Percentiles rank a stretch among this genome's conserved stretches.
These are phyloP conservation scores for Leptographium wingfieldii DNA, from an alignment of 2,329 filamentous ascomycete genomes.

Conservation along the genomic window DNA sequence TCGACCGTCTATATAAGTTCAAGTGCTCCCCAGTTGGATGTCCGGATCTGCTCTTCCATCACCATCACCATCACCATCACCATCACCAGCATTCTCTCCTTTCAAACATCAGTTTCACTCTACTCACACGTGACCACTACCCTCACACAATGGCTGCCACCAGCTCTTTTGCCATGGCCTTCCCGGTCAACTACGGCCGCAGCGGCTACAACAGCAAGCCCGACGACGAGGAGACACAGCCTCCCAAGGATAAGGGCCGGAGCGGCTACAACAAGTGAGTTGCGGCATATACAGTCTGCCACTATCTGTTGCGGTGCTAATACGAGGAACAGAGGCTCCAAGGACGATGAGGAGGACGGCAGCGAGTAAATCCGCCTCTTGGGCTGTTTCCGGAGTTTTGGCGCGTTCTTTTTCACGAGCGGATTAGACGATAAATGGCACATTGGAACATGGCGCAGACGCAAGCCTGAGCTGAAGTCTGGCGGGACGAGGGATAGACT, in stretches of 20 bases:
- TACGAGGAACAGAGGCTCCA: conserved; percentile 8
- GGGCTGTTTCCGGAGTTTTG: not conserved
- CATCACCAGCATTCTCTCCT: too few species aligned
- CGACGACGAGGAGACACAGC: conserved; percentile 20
- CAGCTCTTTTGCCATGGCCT: conserved; percentile 17
- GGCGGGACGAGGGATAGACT: not conserved
- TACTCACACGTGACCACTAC: not conserved
- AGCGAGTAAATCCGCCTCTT: conserved; percentile 2
- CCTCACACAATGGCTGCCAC: conserved; percentile 16
- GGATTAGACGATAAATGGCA: not conserved
- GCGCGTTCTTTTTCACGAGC: not conserved
- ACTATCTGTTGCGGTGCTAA: not conserved
- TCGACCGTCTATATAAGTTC: not conserved
- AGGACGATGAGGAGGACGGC: conserved; percentile 25
- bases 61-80: not conserved
- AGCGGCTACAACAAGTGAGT: conserved; percentile 33
- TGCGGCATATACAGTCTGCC: not conserved
- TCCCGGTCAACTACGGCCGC: conserved; percentile 27
- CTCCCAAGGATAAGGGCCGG: conserved; percentile 26
- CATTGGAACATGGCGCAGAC: not conserved
- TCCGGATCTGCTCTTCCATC: not conserved
- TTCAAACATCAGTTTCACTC: too few species aligned
- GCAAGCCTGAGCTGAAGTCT: not conserved
- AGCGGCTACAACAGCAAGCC: conserved; percentile 28
- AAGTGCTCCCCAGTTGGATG: not conserved